Conservation (phyloP, 257 asterid species). For the Avicennia marina region DNA sequence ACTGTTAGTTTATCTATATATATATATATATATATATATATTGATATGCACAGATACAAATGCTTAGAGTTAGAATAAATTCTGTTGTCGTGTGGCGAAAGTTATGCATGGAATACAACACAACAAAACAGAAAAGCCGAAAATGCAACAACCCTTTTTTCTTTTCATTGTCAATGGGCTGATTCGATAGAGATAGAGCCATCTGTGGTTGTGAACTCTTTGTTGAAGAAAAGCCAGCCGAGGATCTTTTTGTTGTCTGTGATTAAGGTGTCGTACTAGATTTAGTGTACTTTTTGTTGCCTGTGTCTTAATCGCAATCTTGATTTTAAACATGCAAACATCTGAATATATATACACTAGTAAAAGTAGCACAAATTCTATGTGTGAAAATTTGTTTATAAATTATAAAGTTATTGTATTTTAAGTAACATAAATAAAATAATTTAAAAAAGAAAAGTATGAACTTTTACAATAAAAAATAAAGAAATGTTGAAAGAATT, state of each 20-base stretch:
- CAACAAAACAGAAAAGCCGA: background rate
- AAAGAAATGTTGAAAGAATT: no score
- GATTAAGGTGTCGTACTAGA: no score
- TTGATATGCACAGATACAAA: background rate
- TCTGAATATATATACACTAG: slow-evolving; percentile 19
- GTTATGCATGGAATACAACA: background rate
- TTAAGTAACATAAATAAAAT: no score
- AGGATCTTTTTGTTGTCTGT: no score
- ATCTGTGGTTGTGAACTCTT: slow-evolving; percentile 24
- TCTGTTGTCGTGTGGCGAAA: slow-evolving; percentile 6
- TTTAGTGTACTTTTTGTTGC: slow-evolving; percentile 9
- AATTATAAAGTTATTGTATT: no score
- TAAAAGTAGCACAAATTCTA: no score
- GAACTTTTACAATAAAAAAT: no score
- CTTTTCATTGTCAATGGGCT: slow-evolving; percentile 2
- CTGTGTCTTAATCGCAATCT: no score
- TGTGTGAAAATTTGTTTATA: no score
- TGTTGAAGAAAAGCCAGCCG: slow-evolving; percentile 2
- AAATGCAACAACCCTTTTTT: slow-evolving; percentile 2
- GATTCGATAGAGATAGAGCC: slow-evolving; percentile 25
- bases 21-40: background rate
- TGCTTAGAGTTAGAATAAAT: slow-evolving; percentile 19
- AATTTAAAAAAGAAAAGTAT: no score
- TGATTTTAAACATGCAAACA: background rate
- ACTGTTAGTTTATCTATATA: no score